phyloP scores from a whole-genome alignment of 352 stramenopile genomes.

The Globisporangium iwayamae region DNA sequence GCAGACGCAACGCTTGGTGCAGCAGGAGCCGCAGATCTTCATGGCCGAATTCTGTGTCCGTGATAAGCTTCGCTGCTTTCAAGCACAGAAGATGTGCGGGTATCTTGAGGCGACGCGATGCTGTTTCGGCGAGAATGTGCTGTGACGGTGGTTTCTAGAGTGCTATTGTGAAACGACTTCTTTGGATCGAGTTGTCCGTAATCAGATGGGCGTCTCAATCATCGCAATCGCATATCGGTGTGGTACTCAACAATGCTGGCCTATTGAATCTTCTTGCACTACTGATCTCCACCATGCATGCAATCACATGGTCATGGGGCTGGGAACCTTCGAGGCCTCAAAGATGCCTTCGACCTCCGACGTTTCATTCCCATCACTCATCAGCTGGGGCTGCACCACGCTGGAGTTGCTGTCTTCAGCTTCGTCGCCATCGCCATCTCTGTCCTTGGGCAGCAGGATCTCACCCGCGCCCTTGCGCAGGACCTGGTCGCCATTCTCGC shows the following conservation, averaged over 20 bases:
- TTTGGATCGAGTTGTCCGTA: neutral
- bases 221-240: neutral
- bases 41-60: neutral
- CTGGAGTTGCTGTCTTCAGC: neutral
- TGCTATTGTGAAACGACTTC: neutral
- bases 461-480: constrained; percentile 44
- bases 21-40: neutral
- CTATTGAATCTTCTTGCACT: neutral
- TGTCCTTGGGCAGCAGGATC: constrained; percentile 33
- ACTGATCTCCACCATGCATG: no score
- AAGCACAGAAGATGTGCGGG: no score
- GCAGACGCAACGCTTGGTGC: constrained; percentile 20
- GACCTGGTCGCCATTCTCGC: constrained; percentile 26
- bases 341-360: constrained; percentile 15
- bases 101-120: neutral
- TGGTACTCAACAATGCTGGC: neutral
- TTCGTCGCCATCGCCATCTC: neutral
- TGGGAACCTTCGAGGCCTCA: neutral
- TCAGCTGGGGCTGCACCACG: neutral
- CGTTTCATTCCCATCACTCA: neutral
- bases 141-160: neutral
- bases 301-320: neutral
- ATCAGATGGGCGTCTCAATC: neutral
- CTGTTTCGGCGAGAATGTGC: neutral
- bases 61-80: neutral